These are phyloP conservation scores for Xylaria palmicola DNA, from an alignment of 495 filamentous ascomycete genomes.

Conservation along the genomic window DNA sequence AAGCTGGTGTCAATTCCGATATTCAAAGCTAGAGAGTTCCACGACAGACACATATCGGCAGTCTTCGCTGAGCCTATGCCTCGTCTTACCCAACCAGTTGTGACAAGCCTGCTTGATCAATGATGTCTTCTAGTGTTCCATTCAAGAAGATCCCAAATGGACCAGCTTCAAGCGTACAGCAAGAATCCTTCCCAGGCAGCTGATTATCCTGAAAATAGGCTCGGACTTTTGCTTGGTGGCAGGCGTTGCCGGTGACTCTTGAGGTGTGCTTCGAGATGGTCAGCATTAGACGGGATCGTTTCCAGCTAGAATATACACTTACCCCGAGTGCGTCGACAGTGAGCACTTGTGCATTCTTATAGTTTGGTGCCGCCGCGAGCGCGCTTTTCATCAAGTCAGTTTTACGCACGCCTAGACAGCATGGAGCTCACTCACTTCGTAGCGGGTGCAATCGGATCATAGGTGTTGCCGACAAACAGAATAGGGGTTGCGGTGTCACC, in stretches of 20 bases:
- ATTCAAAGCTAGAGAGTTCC: too few relatives aligned
- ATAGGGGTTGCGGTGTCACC: conserved; percentile 51
- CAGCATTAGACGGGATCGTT: background rate
- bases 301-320: background rate
- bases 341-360: conserved; percentile 3
- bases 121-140: background rate
- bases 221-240: background rate
- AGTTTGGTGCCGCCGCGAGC: background rate
- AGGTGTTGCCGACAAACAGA: conserved; percentile 54
- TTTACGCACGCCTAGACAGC: background rate
- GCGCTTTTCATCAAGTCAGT: background rate
- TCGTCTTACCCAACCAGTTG: background rate
- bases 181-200: conserved; percentile 5
- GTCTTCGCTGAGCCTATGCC: too few relatives aligned
- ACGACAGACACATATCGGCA: too few relatives aligned
- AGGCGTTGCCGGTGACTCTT: background rate
- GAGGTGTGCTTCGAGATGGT: background rate
- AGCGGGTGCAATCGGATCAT: conserved; percentile 49
- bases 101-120: background rate
- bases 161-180: conserved; percentile 4
- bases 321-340: conserved; percentile 1
- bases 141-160: background rate
- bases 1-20: too few relatives aligned
- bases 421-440: background rate
- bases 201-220: background rate